These are phyloP conservation scores for Chalciporus piperatus DNA, from an alignment of 768 basidiomycete genomes.

Conservation along the genomic window DNA sequence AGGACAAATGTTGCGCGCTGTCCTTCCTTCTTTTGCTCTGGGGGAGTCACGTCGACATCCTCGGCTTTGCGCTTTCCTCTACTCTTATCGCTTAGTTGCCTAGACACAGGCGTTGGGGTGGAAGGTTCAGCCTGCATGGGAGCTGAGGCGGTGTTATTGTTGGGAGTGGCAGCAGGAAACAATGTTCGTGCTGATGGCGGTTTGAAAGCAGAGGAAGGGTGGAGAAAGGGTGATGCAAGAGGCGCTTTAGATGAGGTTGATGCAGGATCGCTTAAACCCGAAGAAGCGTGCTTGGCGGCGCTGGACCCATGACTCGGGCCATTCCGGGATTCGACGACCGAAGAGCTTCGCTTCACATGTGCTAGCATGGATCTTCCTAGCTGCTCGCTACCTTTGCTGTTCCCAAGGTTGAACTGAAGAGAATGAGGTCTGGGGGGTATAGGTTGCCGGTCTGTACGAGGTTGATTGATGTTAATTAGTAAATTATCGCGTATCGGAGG, in stretches of 20 bases:
- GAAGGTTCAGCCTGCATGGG: slow-evolving; percentile 25
- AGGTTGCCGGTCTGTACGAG: slow-evolving; percentile 17
- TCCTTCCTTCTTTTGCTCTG: slow-evolving; percentile 52
- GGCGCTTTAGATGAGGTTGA: slow-evolving; percentile 7
- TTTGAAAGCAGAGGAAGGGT: slow-evolving; percentile 16
- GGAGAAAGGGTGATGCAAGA: slow-evolving; percentile 5
- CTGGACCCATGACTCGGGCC: slow-evolving; percentile 12
- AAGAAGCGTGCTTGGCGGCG: slow-evolving; percentile 16
- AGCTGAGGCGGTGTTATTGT: slow-evolving; percentile 6
- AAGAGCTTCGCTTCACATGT: slow-evolving; percentile 26
- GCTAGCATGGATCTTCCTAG: slow-evolving; percentile 10
- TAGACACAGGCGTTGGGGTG: slow-evolving; percentile 33
- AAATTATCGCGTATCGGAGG: neutral
- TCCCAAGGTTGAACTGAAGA: slow-evolving; percentile 18
- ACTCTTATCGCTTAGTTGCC: slow-evolving; percentile 33
- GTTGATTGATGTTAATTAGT: neutral
- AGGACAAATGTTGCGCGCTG: slow-evolving; percentile 62
- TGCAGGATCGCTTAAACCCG: slow-evolving; percentile 18
- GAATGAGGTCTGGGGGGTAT: slow-evolving; percentile 17
- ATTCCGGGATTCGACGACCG: slow-evolving; percentile 21
- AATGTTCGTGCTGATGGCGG: slow-evolving; percentile 18
- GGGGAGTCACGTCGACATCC: slow-evolving; percentile 67
- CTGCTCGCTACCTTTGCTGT: slow-evolving; percentile 14
- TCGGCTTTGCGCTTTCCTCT: slow-evolving; percentile 75
- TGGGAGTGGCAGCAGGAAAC: slow-evolving; percentile 10